Evolutionary conservation across 768 basidiomycete genomes (phyloP).

Genomic region (Rhodocollybia butyracea): DNA sequence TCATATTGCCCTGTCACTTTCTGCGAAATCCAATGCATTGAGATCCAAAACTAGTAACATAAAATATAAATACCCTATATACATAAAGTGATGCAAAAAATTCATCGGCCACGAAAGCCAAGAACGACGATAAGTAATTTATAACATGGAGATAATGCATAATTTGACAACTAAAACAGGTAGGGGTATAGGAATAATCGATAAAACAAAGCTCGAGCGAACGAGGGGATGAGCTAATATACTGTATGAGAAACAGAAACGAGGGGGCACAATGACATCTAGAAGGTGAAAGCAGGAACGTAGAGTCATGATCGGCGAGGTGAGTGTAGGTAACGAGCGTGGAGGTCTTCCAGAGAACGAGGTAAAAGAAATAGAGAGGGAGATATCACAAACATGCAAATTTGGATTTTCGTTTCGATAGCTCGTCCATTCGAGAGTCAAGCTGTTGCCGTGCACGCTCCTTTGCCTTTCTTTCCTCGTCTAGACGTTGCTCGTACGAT

Average conservation of each 20-base stretch:
- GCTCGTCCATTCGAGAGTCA: conserved; percentile 84
- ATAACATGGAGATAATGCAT: conserved; percentile 26
- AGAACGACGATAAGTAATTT: conserved; percentile 20
- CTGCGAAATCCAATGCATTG: conserved; percentile 2
- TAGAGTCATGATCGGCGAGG: conserved; percentile 15
- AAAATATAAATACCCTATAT: conserved; percentile 14
- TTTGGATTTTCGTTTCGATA: conserved; percentile 83
- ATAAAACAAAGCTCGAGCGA: background rate
- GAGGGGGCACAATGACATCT: conserved; percentile 13
- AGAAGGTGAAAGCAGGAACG: conserved; percentile 22
- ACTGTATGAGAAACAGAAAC: background rate
- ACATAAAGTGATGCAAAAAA: conserved; percentile 25
- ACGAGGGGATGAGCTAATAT: background rate
- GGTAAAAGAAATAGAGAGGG: conserved; percentile 14
- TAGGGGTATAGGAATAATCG: background rate
- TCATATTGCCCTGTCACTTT: background rate
- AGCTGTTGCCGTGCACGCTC: conserved; percentile 86
- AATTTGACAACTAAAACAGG: conserved; percentile 2
- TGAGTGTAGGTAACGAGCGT: conserved; percentile 8
- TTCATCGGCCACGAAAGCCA: conserved; percentile 27
- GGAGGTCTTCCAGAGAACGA: conserved; percentile 11
- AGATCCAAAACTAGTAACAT: conserved; percentile 8
- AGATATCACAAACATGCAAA: conserved; percentile 77
- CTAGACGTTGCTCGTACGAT: conserved; percentile 74
- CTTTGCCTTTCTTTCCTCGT: conserved; percentile 86